These are phyloP conservation scores for Phyllosticta citriasiana DNA, from an alignment of 2,329 filamentous ascomycete genomes.

Conservation along the genomic window DNA sequence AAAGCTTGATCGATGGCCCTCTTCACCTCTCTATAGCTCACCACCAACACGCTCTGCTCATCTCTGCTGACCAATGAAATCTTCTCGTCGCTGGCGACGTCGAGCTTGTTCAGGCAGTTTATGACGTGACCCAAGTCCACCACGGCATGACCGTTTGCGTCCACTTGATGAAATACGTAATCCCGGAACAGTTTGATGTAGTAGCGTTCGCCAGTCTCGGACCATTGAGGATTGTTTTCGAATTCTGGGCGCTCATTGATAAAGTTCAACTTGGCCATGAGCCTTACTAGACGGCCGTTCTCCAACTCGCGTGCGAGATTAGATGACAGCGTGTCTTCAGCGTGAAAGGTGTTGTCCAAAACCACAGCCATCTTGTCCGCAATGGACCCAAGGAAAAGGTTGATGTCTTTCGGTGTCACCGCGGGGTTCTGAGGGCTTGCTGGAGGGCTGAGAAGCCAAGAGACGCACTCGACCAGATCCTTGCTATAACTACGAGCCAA, in stretches of 20 bases:
- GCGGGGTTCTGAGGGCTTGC: conserved; percentile 27
- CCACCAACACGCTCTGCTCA: conserved; percentile 77
- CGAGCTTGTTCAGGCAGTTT: conserved; percentile 79
- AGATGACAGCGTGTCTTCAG: conserved; percentile 62
- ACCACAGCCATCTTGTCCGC: conserved; percentile 64
- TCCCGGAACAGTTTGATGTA: conserved; percentile 91
- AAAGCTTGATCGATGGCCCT: conserved; percentile 52
- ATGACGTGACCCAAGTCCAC: conserved; percentile 84
- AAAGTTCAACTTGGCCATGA: conserved; percentile 72
- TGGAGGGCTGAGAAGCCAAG: conserved; percentile 67
- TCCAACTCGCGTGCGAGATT: conserved; percentile 75
- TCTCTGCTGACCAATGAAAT: conserved; percentile 80
- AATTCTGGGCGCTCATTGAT: conserved; percentile 87
- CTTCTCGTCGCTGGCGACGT: conserved; percentile 79
- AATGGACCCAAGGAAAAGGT: conserved; percentile 70
- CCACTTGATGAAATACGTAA: conserved; percentile 94
- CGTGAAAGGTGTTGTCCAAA: conserved; percentile 70
- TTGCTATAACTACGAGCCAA: conserved; percentile 60
- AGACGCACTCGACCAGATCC: conserved; percentile 67
- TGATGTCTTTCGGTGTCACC: conserved; percentile 56
- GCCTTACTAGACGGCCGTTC: conserved; percentile 73
- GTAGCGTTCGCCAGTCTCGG: conserved; percentile 86
- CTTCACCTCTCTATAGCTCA: conserved; percentile 84
- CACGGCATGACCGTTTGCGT: conserved; percentile 70
- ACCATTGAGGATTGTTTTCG: conserved; percentile 67